Base-by-base conservation (phyloP, 257 asterid genomes). In the Ehretia macrophylla region DNA sequence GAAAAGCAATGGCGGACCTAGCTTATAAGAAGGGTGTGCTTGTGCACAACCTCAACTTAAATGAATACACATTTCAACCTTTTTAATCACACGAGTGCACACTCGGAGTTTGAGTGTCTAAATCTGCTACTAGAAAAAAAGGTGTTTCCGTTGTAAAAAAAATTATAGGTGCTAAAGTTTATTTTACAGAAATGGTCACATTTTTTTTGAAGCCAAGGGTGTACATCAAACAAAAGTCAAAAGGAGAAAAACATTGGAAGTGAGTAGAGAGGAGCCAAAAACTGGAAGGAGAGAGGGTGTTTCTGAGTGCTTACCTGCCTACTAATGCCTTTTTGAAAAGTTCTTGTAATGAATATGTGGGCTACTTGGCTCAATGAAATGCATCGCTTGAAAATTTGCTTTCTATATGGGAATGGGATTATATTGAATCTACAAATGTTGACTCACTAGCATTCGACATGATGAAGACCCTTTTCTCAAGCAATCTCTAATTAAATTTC, bases 251-350 rank as follows among this genome's bases (percentile, higher is more conserved):
- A 10, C 47, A 10, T 42, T 52, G 68, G 47, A 52, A 40, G 60
- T 39, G 46, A 23, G 68, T 63, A 51, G 53, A 22, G 54, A 16
- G 40, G 20, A n/a, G 17, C 27, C 54, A 10, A 42, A 40, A 38
- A 21, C n/a, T 11, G 14, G 11, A 21, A 22, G 16, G 47, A 42
- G 12, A 10, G 3, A 27, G 6, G 3, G 35, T 27, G 35, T 27
- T 3, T 27, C 54, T 51, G 35, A 71, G 88, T 76, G 89, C 78
- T 56, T 22, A 62, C 48, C 64, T 67, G 53, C 78, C 80, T 22
- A 74, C 69, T 70, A 50, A 21, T 42, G 59, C 60, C 58, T 67
- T 59, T 79, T 76, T 69, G 64, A 68, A 76, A 67, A 63, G 51
- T 59, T 56, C 19, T 47, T 42, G 8, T 42, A 42, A 42, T 1